Base-by-base conservation (phyloP, 768 basidiomycete genomes). In the Collybia sordida region DNA sequence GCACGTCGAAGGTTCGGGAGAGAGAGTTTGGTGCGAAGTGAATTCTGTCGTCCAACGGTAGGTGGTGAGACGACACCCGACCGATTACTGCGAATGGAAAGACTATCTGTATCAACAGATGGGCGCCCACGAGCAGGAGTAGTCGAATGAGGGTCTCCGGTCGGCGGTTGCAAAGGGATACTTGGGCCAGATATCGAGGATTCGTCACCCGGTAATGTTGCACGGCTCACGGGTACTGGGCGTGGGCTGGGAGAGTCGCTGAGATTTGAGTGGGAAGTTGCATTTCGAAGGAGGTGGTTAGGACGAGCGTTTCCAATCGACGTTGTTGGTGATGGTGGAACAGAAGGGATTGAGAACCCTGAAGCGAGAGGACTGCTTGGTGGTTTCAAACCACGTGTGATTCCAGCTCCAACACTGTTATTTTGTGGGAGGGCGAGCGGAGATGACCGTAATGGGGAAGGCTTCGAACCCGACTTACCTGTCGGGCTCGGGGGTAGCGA, bases 21-120 rank as follows among this genome's bases (percentile, higher is more conserved):
- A 24, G 86, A 88, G 6, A 91, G 70, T 58, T 89, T 90, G 0
- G 78, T 73, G 5, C 78, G 77, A 9, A 89, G 65, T 0, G 80
- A 75, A 2, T 61, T 49, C 22, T 72, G 71, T 3, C 79, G 74
- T 0, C 49, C 64, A 1, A 76, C 57, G 18, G 52, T 68, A 1
- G 72, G 66, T 1, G 78, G 74, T 2, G 79, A 76, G 1, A 61
- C 43, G 11, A 71, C 50, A 28, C 70, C 63, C 6, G 69, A 67
- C 11, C 66, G 68, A 1, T 70, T 68, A 47, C 68, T 75, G 25
- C 61, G 64, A 18, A 70, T 42, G 1, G 72, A 72, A 2, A 55
- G 22, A 3, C 61, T 42, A 43, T 64, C 60, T 6, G 53, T 53
- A 50, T 68, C 62, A 17, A 50, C 42, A 28, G 57, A 56, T 42